Evolutionary conservation across 2,329 filamentous ascomycete genomes (phyloP), one percentile per base, ranked within the genome.

Genomic region (Fusarium mangiferae): DNA sequence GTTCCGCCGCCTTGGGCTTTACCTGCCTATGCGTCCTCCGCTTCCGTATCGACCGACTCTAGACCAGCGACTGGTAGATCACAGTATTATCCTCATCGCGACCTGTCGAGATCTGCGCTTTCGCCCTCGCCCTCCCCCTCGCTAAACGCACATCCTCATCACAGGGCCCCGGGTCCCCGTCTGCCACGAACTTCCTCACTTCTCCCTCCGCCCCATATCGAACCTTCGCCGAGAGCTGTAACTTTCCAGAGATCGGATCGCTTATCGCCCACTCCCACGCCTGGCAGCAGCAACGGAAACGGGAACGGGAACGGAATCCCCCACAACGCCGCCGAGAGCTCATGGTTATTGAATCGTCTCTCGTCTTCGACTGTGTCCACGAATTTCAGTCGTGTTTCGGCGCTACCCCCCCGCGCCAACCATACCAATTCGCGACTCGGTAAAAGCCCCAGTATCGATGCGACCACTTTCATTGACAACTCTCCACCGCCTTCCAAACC

Each of bases 311-410:
- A 70, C 46, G 52, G 64, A 58, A 80, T 79, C 61, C 81, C 80
- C 69, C 69, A 82, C 70, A 84, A 77, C 71, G 63, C 74, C 49
- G 66, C 81, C 77, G 85, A 88, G 64, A 81, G 82, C 49, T 82
- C 86, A 45, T 85, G 84, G 78, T 85, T 85, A 71, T 82, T 87
- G 68, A 86, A 89, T 77, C 85, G 87, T 77, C 88, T 87, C 87
- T 88, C 87, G 46, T 81, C 83, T 26, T 89, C 88, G 20, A 88
- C 87, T 57, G 78, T 82, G 14, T 89, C 87, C 46, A 62, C 63
- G 41, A 68, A 68, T 68, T 62, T 55, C 66, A 89, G 85, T 68
- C 84, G 82, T 72, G 80, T 83, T 42, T 87, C 85, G 52, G 73
- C 75, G 49, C 74, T 77, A 69, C 76, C 79, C 52, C 77, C 76